Base-by-base conservation (phyloP, 306 rosid species). In the Amphicarpaea edgeworthii region DNA sequence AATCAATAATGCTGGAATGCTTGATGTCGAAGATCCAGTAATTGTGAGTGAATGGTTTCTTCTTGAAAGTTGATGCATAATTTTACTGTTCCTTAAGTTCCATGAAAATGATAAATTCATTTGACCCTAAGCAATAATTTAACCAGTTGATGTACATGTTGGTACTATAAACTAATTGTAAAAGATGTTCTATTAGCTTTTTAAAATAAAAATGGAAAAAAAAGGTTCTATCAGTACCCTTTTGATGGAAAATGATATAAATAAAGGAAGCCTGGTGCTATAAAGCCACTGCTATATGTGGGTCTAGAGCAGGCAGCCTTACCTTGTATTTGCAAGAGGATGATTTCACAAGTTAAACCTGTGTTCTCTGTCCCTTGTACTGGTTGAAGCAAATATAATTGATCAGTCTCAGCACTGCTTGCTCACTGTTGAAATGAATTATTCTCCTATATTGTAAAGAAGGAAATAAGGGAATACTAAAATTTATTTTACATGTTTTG, bases 371-470 rank as follows among this genome's bases (percentile, higher is more conserved):
- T 24, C 51, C 12, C 46, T 20, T 43, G 47, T 46, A 46, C 23
- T 60, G 69, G 46, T 73, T 20, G 30, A 50, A 20, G 15, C 30
- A 53, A 20, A 53, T 8, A 53, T 9, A 53, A 53, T 30, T 8
- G 0, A 21, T 20, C 30, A 53, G 8, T 55, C 34, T 55, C 37
- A 55, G 16, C 14, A 23, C 16, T 21, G 7, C 37, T 12, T 55
- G 37, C 62, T 23, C 62, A 21, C 59, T 60, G 54, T 73, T 59
- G 59, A 59, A 73, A 43, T 59, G 21, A 58, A 42, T 23, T 43
- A 24, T 55, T 55, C 28, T 53, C 60, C 28, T 53, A 53, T 19
- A 55, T 4, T 55, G 8, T 11, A 21, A 10, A 55, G 62, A 51
- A 17, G 62, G 15, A 55, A 55, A 10, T 30, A 21, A 14, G 37